These are phyloP conservation scores for Trifolium subterraneum DNA, from an alignment of 306 rosid genomes.

Conservation along the genomic window DNA sequence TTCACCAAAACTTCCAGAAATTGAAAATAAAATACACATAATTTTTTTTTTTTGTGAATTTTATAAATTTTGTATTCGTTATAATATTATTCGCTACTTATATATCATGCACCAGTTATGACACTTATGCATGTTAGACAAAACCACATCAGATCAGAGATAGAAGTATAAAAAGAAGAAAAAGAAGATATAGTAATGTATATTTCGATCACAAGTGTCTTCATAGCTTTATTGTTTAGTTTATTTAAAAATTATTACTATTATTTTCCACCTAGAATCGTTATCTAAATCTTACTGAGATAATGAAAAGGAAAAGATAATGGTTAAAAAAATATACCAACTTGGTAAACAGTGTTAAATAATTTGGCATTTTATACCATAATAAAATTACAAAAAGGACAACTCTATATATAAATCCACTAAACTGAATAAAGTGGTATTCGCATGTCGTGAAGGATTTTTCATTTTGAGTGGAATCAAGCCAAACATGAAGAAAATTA, in stretches of 20 bases:
- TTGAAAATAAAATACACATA: no score
- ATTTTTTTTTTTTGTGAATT: no score
- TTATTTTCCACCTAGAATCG: constrained; percentile 17
- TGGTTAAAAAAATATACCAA: constrained; percentile 8
- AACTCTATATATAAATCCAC: background rate
- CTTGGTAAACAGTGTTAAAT: constrained; percentile 8
- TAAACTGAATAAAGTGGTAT: constrained; percentile 13
- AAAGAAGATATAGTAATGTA: no score
- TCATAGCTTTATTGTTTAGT: no score
- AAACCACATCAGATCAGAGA: no score
- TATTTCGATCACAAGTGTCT: no score
- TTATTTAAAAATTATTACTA: background rate
- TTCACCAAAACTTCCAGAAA: no score
- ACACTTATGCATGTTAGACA: no score
- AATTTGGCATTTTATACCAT: constrained; percentile 24
- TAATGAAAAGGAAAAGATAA: constrained; percentile 27
- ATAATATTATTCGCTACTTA: no score
- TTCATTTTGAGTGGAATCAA: constrained; percentile 34
- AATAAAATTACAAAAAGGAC: constrained; percentile 35
- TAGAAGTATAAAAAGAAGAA: no score
- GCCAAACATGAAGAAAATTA: constrained; percentile 26
- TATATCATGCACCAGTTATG: no score
- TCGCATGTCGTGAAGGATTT: constrained; percentile 20
- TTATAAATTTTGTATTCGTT: no score
- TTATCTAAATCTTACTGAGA: constrained; percentile 36